Percentiles rank a stretch among this genome's conserved stretches.
Evolutionary conservation across 495 filamentous ascomycete species (phyloP).

Genomic region (Daldinia caldariorum): DNA sequence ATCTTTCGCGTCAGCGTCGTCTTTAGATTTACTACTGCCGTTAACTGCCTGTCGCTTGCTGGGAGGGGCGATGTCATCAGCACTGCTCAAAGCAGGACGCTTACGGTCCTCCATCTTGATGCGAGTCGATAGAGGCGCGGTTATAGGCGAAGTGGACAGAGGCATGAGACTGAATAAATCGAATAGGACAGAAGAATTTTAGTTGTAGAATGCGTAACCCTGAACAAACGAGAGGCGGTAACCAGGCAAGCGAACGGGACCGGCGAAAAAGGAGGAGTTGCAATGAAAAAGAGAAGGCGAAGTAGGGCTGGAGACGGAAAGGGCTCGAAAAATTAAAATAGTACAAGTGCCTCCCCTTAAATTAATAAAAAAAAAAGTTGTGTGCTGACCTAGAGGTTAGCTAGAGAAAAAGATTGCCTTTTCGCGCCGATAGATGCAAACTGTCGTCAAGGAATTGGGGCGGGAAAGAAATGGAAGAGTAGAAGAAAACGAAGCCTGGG

Average conservation of each 20-base stretch:
- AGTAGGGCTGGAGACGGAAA: background rate
- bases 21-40: slow-evolving; percentile 75
- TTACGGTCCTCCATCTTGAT: slow-evolving; percentile 99
- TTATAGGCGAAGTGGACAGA: slow-evolving; percentile 75
- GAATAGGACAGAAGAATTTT: slow-evolving; percentile 32
- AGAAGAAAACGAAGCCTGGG: slow-evolving; percentile 32
- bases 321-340: slow-evolving; percentile 25
- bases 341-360: slow-evolving; percentile 17
- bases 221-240: slow-evolving; percentile 50
- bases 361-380: slow-evolving; percentile 9
- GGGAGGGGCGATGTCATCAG: slow-evolving; percentile 82
- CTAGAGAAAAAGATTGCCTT: slow-evolving; percentile 2
- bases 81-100: slow-evolving; percentile 76
- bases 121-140: slow-evolving; percentile 70
- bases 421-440: slow-evolving; percentile 30
- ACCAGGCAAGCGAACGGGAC: slow-evolving; percentile 40
- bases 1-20: slow-evolving; percentile 82
- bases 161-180: slow-evolving; percentile 71
- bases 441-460: slow-evolving; percentile 30
- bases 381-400: background rate
- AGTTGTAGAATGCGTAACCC: slow-evolving; percentile 27
- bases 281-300: slow-evolving; percentile 20
- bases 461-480: slow-evolving; percentile 30
- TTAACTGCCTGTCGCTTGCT: slow-evolving; percentile 88
- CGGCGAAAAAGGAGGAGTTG: slow-evolving; percentile 38